Evolutionary conservation across 768 basidiomycete species (phyloP).

Genomic region (Leccinum barrowsii): DNA sequence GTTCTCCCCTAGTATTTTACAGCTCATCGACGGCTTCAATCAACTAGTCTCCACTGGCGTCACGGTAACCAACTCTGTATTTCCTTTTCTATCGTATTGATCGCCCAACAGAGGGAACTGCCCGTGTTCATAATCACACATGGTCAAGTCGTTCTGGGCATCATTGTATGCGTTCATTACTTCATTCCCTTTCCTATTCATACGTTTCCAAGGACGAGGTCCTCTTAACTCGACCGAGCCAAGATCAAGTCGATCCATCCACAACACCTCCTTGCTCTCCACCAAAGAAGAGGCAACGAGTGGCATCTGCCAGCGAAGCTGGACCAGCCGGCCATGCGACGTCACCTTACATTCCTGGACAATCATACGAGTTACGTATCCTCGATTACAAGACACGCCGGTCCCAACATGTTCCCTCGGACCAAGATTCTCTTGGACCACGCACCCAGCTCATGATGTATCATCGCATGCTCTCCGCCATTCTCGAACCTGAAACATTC

Average conservation of each 20-base stretch:
- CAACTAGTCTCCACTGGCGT: constrained; percentile 45
- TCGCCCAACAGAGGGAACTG: constrained; percentile 61
- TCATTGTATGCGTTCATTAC: constrained; percentile 52
- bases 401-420: constrained; percentile 45
- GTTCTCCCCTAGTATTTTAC: constrained; percentile 51
- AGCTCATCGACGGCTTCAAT: constrained; percentile 65
- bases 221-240: constrained; percentile 10
- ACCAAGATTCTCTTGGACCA: constrained; percentile 55
- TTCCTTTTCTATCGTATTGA: not conserved
- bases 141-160: constrained; percentile 60
- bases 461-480: constrained; percentile 54
- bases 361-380: constrained; percentile 38
- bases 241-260: not conserved
- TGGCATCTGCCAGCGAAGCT: not conserved
- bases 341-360: not conserved
- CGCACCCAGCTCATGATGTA: constrained; percentile 79
- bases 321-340: not conserved
- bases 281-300: constrained; percentile 27
- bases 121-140: constrained; percentile 78
- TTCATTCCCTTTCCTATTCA: not conserved
- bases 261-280: constrained; percentile 24
- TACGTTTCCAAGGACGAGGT: constrained; percentile 51
- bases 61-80: constrained; percentile 41
- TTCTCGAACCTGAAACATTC: constrained; percentile 44
- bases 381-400: constrained; percentile 72